A percentile compares a stretch with the other conserved stretches of the same genome.
These are phyloP conservation scores for Rhexocercosporidium sp. DNA, from an alignment of 2,329 filamentous ascomycete species.

Conservation along the genomic window DNA sequence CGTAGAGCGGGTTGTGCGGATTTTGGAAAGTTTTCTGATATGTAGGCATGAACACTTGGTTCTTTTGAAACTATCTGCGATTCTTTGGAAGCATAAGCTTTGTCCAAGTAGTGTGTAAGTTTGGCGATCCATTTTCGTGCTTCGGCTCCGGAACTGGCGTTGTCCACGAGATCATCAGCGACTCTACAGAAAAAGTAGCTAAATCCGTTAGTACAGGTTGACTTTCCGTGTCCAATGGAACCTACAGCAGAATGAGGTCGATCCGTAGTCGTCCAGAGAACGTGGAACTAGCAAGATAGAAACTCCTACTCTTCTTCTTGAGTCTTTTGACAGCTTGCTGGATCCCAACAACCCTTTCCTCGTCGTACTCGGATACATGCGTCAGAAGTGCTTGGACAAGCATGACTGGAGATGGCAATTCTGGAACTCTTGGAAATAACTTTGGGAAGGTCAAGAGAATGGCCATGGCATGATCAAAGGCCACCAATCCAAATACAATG, in stretches of 20 bases:
- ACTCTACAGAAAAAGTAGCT: conserved; percentile 76
- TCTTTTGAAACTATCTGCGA: conserved; percentile 34
- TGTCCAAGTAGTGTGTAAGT: conserved; percentile 60
- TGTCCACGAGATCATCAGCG: conserved; percentile 75
- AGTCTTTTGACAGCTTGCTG: conserved; percentile 63
- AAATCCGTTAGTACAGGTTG: conserved; percentile 21
- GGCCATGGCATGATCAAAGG: conserved; percentile 72
- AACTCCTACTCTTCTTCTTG: conserved; percentile 71
- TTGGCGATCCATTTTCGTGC: conserved; percentile 63
- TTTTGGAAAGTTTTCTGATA: conserved; percentile 38
- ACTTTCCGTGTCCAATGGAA: not conserved
- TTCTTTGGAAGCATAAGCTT: conserved; percentile 50
- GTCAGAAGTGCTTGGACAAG: conserved; percentile 57
- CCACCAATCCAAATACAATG: conserved; percentile 71
- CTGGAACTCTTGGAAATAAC: conserved; percentile 56
- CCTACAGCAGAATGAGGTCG: conserved; percentile 68
- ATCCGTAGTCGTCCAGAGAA: conserved; percentile 72
- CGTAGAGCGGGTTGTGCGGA: conserved; percentile 53
- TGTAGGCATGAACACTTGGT: conserved; percentile 28
- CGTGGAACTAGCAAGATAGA: conserved; percentile 72
- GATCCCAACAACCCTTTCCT: conserved; percentile 61
- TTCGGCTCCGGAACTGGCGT: conserved; percentile 57
- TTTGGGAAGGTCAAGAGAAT: conserved; percentile 67
- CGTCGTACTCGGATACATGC: conserved; percentile 58
- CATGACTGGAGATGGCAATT: conserved; percentile 53